Evolutionary conservation across 352 stramenopile species (phyloP), one percentile per base, ranked within the genome.

Genomic region (Blastocystis hominis): DNA sequence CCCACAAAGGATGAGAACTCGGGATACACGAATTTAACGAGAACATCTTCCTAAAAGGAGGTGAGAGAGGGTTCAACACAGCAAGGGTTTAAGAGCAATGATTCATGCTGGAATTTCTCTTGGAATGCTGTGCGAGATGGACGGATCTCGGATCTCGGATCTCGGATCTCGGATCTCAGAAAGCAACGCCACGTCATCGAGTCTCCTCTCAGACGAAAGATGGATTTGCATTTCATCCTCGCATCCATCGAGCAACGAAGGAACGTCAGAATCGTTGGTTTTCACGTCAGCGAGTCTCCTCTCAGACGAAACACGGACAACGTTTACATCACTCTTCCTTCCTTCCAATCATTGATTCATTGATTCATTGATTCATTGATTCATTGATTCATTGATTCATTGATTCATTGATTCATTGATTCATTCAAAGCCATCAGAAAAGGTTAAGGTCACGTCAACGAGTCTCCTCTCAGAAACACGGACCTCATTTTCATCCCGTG

Each of bases 151-250:
- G 7, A 56, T 17, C 17, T 56, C 50, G 17, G 9, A 9, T 17
- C 9, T 9, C 13, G n/a, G 50, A 59, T 59, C 50, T n/a, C 50
- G n/a, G 13, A 59, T 59, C 50, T 59, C 50, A 59, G 50, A 59
- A 59, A 1, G 50, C 50, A 59, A 59, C 13, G n/a, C 50, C 50
- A 59, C 70, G 50, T 80, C 70, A 80, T n/a, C 3, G 70, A 54
- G 70, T 80, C 70, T 80, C 70, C 70, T 54, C 70, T 80, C 70
- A 20, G 70, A 80, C 70, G 70, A 80, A 80, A 80, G 46, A 80
- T 64, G 70, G 70, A 80, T 77, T 77, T 77, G n/a, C 24, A 40
- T 36, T 56, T 77, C 66, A 77, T 77, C 66, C 42, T 36, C n/a
- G 42, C 30, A 77, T 55, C 15, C 44, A 56, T 20, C 13, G 10